phyloP scores from a whole-genome alignment of 306 rosid genomes.

The Abrus precatorius region DNA sequence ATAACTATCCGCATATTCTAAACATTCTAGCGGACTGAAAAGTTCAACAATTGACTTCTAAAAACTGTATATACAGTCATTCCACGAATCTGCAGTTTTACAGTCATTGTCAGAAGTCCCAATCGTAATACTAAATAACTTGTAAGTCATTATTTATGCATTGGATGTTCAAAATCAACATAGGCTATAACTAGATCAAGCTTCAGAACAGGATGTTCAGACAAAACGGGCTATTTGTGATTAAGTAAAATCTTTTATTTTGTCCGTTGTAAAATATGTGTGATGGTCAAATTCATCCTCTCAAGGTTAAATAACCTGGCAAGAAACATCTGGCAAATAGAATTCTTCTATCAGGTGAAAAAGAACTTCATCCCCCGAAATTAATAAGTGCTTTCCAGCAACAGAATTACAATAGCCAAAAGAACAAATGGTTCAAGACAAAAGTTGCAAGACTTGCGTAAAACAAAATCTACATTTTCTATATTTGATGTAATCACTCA shows the following conservation, averaged over 20 bases:
- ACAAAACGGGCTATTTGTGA: not conserved
- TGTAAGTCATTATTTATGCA: not conserved
- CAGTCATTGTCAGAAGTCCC: too few relatives aligned
- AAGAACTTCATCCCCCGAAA: not conserved
- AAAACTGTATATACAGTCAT: too few relatives aligned
- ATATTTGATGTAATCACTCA: slow-evolving; percentile 35
- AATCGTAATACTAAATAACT: too few relatives aligned
- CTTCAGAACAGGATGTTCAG: not conserved
- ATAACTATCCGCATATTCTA: too few relatives aligned
- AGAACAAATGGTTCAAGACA: slow-evolving; percentile 24
- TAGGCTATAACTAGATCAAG: not conserved
- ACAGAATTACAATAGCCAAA: slow-evolving; percentile 36
- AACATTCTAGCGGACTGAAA: too few relatives aligned
- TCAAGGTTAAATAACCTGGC: slow-evolving; percentile 3
- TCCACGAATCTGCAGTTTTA: too few relatives aligned
- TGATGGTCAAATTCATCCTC: not conserved
- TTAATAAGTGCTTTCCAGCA: slow-evolving; percentile 32
- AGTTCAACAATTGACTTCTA: too few relatives aligned
- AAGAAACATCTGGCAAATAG: not conserved
- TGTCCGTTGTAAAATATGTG: slow-evolving; percentile 6
- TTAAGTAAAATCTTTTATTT: not conserved
- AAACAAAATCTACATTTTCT: slow-evolving; percentile 39
- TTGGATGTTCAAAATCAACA: not conserved
- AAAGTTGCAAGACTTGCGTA: not conserved
- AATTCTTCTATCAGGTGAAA: slow-evolving; percentile 37